Conservation (phyloP, 2,329 filamentous ascomycete genomes). For the Penicillium psychrosexuale region DNA sequence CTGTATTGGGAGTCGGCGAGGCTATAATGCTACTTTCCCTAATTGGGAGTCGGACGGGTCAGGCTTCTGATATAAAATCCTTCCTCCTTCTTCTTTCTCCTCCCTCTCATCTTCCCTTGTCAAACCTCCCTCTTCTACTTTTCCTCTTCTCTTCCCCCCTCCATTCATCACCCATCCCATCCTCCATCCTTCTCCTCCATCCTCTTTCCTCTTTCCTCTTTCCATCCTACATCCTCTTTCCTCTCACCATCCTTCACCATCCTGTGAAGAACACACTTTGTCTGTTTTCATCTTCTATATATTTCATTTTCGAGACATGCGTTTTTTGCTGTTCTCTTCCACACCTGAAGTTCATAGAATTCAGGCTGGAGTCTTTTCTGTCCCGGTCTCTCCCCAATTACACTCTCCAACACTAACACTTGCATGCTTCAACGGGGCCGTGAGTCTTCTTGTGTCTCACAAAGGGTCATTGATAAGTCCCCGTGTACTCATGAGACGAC, state of each 20-base stretch:
- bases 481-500: not conserved
- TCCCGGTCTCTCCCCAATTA: not conserved
- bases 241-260: too few relatives aligned
- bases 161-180: not conserved
- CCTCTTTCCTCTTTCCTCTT: not conserved
- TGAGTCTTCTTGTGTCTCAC: not conserved
- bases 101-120: not conserved
- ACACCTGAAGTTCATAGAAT: not conserved
- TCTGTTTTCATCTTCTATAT: not conserved
- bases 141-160: not conserved
- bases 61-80: not conserved
- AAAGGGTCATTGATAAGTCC: not conserved
- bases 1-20: not conserved
- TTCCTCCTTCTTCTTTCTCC: not conserved
- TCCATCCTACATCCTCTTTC: too few relatives aligned
- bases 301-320: not conserved
- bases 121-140: not conserved
- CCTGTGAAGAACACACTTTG: not conserved
- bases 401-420: not conserved
- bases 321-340: not conserved
- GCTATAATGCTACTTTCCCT: not conserved
- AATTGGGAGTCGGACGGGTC: not conserved
- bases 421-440: not conserved
- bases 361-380: not conserved
- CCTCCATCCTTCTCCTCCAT: not conserved